phyloP scores from a whole-genome alignment of 2,329 filamentous ascomycete genomes.

The Ascochyta lentis region DNA sequence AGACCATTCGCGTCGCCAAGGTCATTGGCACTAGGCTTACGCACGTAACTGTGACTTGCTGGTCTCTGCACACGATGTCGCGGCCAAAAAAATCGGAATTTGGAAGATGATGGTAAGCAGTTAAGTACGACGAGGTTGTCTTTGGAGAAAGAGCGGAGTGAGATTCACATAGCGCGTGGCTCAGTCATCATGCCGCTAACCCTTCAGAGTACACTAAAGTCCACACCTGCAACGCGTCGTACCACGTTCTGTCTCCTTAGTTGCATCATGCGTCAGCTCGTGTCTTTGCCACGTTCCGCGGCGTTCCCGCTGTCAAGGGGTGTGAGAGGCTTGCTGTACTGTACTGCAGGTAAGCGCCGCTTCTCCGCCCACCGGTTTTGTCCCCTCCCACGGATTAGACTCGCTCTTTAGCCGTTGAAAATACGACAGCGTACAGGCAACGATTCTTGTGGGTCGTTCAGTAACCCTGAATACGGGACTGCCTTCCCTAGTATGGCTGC shows the following conservation, averaged over 20 bases:
- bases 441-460: neutral
- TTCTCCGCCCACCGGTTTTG: neutral
- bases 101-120: slow-evolving; percentile 3
- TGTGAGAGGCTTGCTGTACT: neutral
- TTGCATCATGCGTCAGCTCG: neutral
- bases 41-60: neutral
- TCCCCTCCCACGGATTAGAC: neutral
- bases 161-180: slow-evolving; percentile 7
- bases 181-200: slow-evolving; percentile 16
- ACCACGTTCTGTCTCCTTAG: neutral
- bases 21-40: neutral
- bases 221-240: neutral
- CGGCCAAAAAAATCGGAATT: neutral
- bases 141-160: slow-evolving; percentile 17
- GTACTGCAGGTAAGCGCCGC: neutral
- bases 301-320: neutral
- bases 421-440: neutral
- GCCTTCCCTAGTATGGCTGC: neutral
- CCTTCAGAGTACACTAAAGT: neutral
- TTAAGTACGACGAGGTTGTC: neutral
- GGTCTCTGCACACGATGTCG: neutral
- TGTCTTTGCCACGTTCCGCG: slow-evolving; percentile 3
- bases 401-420: neutral
- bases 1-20: neutral
- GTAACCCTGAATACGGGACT: neutral